Percentiles rank a stretch among this genome's conserved stretches.
phyloP scores from a whole-genome alignment of 495 filamentous ascomycete genomes.

The Daldinia childiae region DNA sequence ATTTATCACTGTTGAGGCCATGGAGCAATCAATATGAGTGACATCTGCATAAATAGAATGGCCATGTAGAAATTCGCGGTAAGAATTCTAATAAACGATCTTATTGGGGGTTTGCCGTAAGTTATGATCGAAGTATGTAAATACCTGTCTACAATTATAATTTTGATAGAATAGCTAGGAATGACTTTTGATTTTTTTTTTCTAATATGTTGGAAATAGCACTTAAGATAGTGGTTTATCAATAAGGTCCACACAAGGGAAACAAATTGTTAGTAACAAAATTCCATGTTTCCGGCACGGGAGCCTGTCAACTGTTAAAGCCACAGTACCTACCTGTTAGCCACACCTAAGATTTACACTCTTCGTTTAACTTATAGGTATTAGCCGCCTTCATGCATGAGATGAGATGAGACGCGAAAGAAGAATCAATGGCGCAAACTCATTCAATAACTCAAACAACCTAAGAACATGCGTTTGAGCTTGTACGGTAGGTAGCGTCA shows the following conservation, averaged over 20 bases:
- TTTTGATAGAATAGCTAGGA: not conserved
- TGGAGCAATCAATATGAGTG: not conserved
- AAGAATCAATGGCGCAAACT: no score
- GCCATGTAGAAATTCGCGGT: not conserved
- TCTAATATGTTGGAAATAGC: not conserved
- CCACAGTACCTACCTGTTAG: no score
- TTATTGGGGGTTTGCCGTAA: not conserved
- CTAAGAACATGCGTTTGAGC: not conserved
- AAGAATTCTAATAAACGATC: not conserved
- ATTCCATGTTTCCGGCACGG: no score
- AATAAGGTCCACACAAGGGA: not conserved
- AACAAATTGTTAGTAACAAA: no score
- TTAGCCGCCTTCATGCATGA: no score
- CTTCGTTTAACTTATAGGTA: no score
- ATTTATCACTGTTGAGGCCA: not conserved
- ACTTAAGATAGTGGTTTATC: not conserved
- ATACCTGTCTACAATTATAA: not conserved
- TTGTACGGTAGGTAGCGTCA: not conserved
- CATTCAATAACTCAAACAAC: not conserved
- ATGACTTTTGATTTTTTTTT: no score
- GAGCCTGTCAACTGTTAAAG: no score
- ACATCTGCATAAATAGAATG: not conserved
- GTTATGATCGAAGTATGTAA: no score
- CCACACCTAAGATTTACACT: no score
- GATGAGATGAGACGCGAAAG: no score